Base-by-base conservation (phyloP, 495 filamentous ascomycete genomes). In the Penicillium ucsense region DNA sequence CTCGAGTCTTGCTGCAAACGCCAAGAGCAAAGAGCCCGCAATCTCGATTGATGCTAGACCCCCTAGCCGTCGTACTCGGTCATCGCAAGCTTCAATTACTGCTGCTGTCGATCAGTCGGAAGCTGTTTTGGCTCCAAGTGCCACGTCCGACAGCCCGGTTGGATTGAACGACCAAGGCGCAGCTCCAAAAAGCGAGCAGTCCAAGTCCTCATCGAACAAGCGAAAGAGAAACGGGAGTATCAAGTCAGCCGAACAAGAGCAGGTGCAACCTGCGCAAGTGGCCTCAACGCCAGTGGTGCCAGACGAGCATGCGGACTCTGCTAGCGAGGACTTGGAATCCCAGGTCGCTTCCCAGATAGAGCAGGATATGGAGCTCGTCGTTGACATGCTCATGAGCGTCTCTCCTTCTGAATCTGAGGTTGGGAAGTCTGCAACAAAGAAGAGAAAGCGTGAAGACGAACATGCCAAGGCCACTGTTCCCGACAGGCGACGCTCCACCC, bases 261-360 rank as follows among this genome's bases (percentile, higher is more conserved):
- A 10, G 29, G 35, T 28, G 35, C 50, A 48, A 36, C 4, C 32
- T 31, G 41, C 20, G 8, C 9, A 36, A 47, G 27, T 8, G 8
- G 31, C 37, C 9, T 12, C 41, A 4, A 47, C 42, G 3, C 38
- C 31, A 7, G 20, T 34, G 29, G 20, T 35, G 29, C 41, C 29
- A 20, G 58, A 65, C 6, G 32, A 43, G 20, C 38, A 50, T 28
- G 40, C 56, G 8, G 64, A 69, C 38, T 67, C 63, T 28, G 61
- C 51, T 7, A 62, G 62, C 11, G 71, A 74, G 43, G 71, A 73
- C 20, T 57, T 66, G 51, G 70, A 74, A 8, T 57, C 63, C 5
- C 68, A 72, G 46, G 58, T 68, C 33, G 66, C 68, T 8, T 75
- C 70, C 37, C 71, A 75, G 46, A 58, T 75, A 6, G 66, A 64